Evolutionary conservation across 768 basidiomycete species (phyloP), one percentile per base, ranked within the genome.

Genomic region (Russula earlei): DNA sequence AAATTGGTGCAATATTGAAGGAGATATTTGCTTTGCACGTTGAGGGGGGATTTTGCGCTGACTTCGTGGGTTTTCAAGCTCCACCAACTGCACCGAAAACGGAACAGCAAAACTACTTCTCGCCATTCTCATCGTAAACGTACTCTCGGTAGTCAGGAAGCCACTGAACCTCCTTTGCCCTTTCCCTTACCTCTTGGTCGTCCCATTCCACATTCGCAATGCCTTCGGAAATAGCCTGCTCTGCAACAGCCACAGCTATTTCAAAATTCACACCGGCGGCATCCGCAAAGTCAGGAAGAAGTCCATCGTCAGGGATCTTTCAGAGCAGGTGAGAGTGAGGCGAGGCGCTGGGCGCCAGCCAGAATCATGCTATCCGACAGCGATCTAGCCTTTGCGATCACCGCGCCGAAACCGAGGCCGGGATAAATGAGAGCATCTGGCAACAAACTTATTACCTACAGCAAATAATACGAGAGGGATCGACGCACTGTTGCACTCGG

Each of bases 341-440:
- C 87, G 36, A 94, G 83, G 12, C 83, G 78, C 25, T 73, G 76
- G 0, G 88, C 82, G 9, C 87, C 91, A 2, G 85, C 85, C 38
- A 91, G 82, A 67, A 94, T 86, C 91, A 94, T 92, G n/a, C 76
- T 79, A 67, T 91, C 87, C 1, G 87, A 84, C 63, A 94, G 75
- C 8, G 66, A 69, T 5, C 77, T 74, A 0, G 87, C 81, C 56
- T 82, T 72, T 10, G 81, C 73, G 24, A 91, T 72, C 63, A 92
- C 82, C 37, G 87, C 77, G 34, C 91, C 91, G 57, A 88, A 83
- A 7, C 89, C 90, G 31, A 93, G 77, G 24, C 88, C 91, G 3
- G 91, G 90, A 68, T 91, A 92, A 48, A 92, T 84, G 6, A 91
- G 74, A 0, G 85, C 85, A 63, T 88, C 79, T 81, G 44, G 20